Percentiles rank a stretch among this genome's conserved stretches.
These are phyloP conservation scores for Coelastrella sp. DNA, from an alignment of 139 green algal genomes.

Conservation along the genomic window DNA sequence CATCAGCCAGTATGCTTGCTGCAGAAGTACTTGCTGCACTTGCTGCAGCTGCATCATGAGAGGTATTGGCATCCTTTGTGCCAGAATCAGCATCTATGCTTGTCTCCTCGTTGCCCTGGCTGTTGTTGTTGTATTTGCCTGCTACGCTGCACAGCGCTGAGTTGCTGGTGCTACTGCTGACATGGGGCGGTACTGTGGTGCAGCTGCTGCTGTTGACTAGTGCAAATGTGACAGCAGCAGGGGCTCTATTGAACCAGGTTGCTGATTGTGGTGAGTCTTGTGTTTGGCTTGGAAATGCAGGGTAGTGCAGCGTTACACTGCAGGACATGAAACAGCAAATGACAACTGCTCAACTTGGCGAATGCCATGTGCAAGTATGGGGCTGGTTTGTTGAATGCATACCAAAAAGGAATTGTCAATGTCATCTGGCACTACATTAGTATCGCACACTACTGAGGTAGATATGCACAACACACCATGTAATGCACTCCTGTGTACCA, in stretches of 20 bases:
- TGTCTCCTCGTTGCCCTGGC: not conserved
- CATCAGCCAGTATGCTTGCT: not conserved
- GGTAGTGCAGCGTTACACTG: not conserved
- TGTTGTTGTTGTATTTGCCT: not conserved
- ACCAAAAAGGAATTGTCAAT: no score
- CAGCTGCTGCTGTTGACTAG: slow-evolving; percentile 25
- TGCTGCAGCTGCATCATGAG: no score
- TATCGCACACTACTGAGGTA: no score
- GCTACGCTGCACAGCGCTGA: not conserved
- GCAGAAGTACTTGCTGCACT: not conserved
- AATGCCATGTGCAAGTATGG: no score
- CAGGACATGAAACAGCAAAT: not conserved
- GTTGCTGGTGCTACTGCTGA: not conserved
- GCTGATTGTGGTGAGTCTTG: not conserved
- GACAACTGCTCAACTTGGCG: no score
- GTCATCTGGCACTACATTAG: no score
- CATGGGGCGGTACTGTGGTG: not conserved
- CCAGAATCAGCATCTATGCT: not conserved
- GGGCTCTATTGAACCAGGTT: not conserved
- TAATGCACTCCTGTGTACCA: no score
- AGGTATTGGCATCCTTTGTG: not conserved
- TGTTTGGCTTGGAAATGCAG: not conserved
- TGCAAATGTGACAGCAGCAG: not conserved
- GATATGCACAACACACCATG: no score
- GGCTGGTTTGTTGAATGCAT: no score